Conservation (phyloP, 495 filamentous ascomycete species). For the Podospora pseudoanserina region DNA sequence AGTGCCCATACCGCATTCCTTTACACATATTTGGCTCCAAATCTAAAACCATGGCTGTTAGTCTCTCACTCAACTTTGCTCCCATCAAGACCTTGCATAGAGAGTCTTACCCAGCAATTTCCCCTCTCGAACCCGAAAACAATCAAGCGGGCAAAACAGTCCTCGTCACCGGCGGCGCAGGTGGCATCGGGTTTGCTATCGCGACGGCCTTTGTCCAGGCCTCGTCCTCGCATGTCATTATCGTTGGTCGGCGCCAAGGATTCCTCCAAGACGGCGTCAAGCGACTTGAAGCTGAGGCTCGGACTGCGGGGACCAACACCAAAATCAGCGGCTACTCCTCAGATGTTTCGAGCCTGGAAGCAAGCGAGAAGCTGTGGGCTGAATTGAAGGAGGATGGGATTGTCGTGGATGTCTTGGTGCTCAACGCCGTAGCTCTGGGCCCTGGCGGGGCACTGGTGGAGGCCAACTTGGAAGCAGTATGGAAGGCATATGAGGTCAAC, state of each 20-base stretch:
- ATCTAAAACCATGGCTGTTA: neutral
- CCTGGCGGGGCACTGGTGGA: slow-evolving; percentile 11
- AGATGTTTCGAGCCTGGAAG: slow-evolving; percentile 29
- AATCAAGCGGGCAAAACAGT: slow-evolving; percentile 44
- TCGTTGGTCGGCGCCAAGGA: slow-evolving; percentile 30
- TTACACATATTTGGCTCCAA: neutral
- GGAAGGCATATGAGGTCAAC: slow-evolving; percentile 34
- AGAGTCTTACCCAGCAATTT: slow-evolving; percentile 42
- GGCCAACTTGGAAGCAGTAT: slow-evolving; percentile 20
- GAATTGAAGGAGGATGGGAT: slow-evolving; percentile 27
- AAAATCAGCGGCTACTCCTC: slow-evolving; percentile 20
- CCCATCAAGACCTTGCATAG: slow-evolving; percentile 32
- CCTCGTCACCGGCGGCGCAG: slow-evolving; percentile 45
- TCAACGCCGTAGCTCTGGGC: slow-evolving; percentile 32
- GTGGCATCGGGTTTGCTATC: slow-evolving; percentile 39
- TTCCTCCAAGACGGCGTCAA: slow-evolving; percentile 15
- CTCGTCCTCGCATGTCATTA: slow-evolving; percentile 31
- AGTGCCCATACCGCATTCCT: neutral
- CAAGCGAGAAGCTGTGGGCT: slow-evolving; percentile 34
- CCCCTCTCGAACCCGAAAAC: slow-evolving; percentile 34
- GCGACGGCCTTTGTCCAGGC: slow-evolving; percentile 37
- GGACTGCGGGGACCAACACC: slow-evolving; percentile 13
- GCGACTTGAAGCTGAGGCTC: slow-evolving; percentile 17
- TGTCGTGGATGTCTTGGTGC: slow-evolving; percentile 39
- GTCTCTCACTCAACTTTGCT: slow-evolving; percentile 4